Conservation (phyloP, 2,329 filamentous ascomycete genomes). For the Paramyrothecium roridum region DNA sequence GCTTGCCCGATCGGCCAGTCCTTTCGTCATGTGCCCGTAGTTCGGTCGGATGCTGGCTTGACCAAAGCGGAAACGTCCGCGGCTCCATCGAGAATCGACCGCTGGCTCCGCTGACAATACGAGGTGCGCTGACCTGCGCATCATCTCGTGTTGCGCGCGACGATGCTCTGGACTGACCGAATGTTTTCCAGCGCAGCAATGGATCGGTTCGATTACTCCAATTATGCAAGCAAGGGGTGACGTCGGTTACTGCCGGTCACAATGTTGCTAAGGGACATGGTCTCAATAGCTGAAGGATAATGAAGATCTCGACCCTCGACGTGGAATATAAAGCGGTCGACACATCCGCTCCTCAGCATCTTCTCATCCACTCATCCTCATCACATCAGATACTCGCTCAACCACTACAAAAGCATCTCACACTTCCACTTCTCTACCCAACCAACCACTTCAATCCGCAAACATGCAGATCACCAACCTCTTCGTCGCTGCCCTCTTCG, state of each 20-base stretch:
- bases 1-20: not conserved
- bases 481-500: slow-evolving; percentile 1
- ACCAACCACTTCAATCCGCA: not conserved
- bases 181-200: not conserved
- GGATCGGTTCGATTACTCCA: not conserved
- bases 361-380: not conserved
- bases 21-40: not conserved
- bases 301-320: not conserved
- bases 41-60: not conserved
- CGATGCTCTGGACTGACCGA: not conserved
- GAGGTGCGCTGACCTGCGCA: not conserved
- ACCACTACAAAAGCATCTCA: not conserved
- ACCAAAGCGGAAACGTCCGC: not conserved
- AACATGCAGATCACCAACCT: slow-evolving; percentile 2
- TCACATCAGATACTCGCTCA: not conserved
- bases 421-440: not conserved
- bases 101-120: not conserved
- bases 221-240: not conserved
- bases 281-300: not conserved
- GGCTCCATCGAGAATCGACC: not conserved
- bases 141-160: not conserved
- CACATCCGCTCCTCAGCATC: not conserved
- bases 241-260: not conserved
- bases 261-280: not conserved
- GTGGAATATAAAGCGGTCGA: not conserved